Evolutionary conservation across 495 filamentous ascomycete genomes (phyloP), one percentile per base, ranked within the genome.

Genomic region (Aspergillus asperescens): DNA sequence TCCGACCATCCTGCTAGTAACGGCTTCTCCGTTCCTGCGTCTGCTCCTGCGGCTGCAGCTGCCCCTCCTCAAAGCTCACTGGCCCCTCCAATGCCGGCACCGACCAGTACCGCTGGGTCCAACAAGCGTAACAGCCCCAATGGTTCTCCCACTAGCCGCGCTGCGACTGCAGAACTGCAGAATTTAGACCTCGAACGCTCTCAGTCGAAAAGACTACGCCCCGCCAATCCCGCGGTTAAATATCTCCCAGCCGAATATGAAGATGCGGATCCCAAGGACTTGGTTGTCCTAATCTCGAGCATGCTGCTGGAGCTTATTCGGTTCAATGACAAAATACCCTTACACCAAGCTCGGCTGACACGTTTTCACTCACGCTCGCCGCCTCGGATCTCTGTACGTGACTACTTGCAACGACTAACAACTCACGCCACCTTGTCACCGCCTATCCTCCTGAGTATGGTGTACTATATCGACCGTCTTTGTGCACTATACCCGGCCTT

Each of bases 391-490:
- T 94, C 89, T 42, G 90, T 98, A 15, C 73, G 80, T 29, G 93
- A 97, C 63, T 98, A 98, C 66, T 77, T 98, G 6, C 85, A 90
- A 60, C 86, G 93, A 49, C 77, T 98, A 15, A 90, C 93, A 9
- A 90, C 90, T 40, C 93, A 98, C 66, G 93, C 93, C 23, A 95
- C 91, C 1, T 79, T 98, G 1, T 87, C 88, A 6, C 91, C 93
- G 5, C 91, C 93, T 5, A 88, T 98, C 48, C 80, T 98, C n/a
- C 79, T 98, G n/a, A 90, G 89, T 55, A 98, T 98, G 91, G 93
- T 98, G 47, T 97, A 92, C 64, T 98, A 98, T 63, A 96, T 98
- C 54, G 94, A 98, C 67, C 84, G 88, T n/a, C 76, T 98, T 15
- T 97, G 91, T 68, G 83, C 88, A 4, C 71, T 93, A 23, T 97